phyloP scores from a whole-genome alignment of 2,329 filamentous ascomycete species.

The Penicillium sp. region DNA sequence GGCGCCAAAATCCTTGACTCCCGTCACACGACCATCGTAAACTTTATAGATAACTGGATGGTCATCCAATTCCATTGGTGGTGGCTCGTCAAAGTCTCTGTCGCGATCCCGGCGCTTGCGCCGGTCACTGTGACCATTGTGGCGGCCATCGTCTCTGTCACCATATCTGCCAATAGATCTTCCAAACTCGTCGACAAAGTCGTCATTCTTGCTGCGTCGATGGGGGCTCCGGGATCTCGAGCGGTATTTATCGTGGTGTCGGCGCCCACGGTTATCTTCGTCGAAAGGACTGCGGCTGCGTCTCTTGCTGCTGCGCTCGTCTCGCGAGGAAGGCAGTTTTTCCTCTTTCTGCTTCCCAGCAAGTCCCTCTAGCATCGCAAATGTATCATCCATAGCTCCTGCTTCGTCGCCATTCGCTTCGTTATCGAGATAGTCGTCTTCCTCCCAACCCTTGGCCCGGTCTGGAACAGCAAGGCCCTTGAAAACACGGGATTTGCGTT shows the following conservation, averaged over 20 bases:
- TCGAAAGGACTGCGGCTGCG: constrained; percentile 58
- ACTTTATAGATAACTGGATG: constrained; percentile 80
- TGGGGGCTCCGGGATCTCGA: constrained; percentile 54
- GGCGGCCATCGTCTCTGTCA: constrained; percentile 42
- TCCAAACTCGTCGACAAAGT: constrained; percentile 65
- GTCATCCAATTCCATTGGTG: constrained; percentile 78
- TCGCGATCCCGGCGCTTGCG: constrained; percentile 43
- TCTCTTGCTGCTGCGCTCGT: constrained; percentile 52
- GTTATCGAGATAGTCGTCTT: constrained; percentile 49
- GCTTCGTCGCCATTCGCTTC: constrained; percentile 46
- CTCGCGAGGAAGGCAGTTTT: constrained; percentile 36
- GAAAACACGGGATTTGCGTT: constrained; percentile 85
- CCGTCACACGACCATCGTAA: constrained; percentile 87
- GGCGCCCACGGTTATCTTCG: constrained; percentile 53
- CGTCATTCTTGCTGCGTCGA: constrained; percentile 47
- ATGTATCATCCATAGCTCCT: constrained; percentile 86
- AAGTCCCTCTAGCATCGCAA: constrained; percentile 86
- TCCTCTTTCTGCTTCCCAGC: constrained; percentile 65
- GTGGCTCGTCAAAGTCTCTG: constrained; percentile 62
- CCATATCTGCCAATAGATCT: constrained; percentile 48
- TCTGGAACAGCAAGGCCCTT: constrained; percentile 87
- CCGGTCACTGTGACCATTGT: constrained; percentile 51
- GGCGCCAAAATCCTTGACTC: constrained; percentile 91
- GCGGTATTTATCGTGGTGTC: constrained; percentile 46
- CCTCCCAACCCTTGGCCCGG: constrained; percentile 62